Percentiles rank a stretch among this genome's conserved stretches.
These are phyloP conservation scores for Vanrija humicola DNA, from an alignment of 1,284 basidiomycete species.

Conservation along the genomic window DNA sequence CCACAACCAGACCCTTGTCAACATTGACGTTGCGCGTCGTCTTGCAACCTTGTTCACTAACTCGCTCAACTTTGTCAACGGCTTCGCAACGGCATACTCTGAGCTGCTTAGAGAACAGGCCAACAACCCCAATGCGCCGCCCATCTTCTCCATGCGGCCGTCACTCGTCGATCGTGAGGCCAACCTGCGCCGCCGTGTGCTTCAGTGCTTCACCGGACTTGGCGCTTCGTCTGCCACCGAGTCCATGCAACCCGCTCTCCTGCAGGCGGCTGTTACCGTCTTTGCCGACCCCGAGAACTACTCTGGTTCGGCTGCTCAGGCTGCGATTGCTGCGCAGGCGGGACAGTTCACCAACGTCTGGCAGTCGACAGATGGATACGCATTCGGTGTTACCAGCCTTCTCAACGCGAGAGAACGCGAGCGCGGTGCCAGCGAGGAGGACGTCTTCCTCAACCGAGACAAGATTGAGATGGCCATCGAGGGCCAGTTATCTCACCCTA, in stretches of 20 bases:
- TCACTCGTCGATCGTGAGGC: constrained; percentile 75
- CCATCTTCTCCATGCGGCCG: constrained; percentile 55
- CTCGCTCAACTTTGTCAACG: constrained; percentile 80
- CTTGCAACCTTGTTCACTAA: constrained; percentile 83
- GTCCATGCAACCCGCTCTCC: constrained; percentile 68
- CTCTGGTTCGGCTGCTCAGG: constrained; percentile 78
- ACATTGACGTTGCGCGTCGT: constrained; percentile 83
- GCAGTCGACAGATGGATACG: constrained; percentile 83
- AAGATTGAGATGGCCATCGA: constrained; percentile 71
- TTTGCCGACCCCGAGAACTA: constrained; percentile 73
- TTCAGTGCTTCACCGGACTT: constrained; percentile 82
- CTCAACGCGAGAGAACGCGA: constrained; percentile 44
- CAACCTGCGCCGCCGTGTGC: constrained; percentile 74
- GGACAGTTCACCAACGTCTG: constrained; percentile 82
- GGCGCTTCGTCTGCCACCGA: constrained; percentile 77
- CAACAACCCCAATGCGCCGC: constrained; percentile 27
- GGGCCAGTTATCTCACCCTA: constrained; percentile 68
- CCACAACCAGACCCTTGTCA: constrained; percentile 75
- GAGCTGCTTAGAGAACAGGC: constrained; percentile 48
- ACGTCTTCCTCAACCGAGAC: constrained; percentile 70
- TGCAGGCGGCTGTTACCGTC: constrained; percentile 78
- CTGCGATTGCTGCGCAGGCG: constrained; percentile 82
- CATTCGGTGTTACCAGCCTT: constrained; percentile 81
- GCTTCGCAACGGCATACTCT: constrained; percentile 51
- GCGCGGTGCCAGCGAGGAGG: constrained; percentile 44